These are phyloP conservation scores for Pestalotiopsis sp. DNA, from an alignment of 2,329 filamentous ascomycete species.

Conservation along the genomic window DNA sequence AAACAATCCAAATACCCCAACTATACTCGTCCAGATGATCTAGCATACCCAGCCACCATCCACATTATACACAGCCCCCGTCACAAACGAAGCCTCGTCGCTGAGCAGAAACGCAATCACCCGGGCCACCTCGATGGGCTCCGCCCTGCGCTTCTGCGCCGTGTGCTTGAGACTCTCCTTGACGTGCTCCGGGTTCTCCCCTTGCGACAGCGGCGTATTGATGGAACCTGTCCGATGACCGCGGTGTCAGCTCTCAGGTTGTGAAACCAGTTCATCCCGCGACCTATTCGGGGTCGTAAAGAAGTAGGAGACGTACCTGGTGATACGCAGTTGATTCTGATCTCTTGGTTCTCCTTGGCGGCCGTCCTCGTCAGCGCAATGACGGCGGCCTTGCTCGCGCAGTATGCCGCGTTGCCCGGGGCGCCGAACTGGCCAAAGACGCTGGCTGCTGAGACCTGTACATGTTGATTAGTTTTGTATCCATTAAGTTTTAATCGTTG, in stretches of 20 bases:
- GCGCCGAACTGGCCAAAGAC: slow-evolving; percentile 27
- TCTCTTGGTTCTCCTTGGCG: slow-evolving; percentile 33
- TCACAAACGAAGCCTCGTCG: slow-evolving; percentile 30
- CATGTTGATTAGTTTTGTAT: not conserved
- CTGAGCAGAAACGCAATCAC: slow-evolving; percentile 39
- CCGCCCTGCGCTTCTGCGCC: slow-evolving; percentile 24
- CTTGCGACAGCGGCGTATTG: slow-evolving; percentile 29
- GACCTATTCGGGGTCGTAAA: too few species aligned
- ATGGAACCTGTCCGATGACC: slow-evolving; percentile 27
- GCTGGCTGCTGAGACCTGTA: slow-evolving; percentile 12
- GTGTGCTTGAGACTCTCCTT: slow-evolving; percentile 19
- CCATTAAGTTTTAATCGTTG: not conserved
- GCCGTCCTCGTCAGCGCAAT: slow-evolving; percentile 31
- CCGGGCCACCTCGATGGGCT: slow-evolving; percentile 34
- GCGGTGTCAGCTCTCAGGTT: not conserved
- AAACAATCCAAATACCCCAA: not conserved
- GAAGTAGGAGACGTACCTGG: slow-evolving; percentile 21
- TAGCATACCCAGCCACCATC: slow-evolving; percentile 32
- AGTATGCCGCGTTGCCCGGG: slow-evolving; percentile 31
- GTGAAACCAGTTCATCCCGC: not conserved
- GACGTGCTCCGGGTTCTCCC: slow-evolving; percentile 12
- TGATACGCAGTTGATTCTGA: slow-evolving; percentile 32
- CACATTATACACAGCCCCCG: slow-evolving; percentile 24
- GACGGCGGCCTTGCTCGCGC: slow-evolving; percentile 34
- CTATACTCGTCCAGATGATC: not conserved